A percentile compares a stretch with the other conserved stretches of the same genome.
phyloP scores from a whole-genome alignment of 78 protist genomes.

The Dictyostelium capitatum region DNA sequence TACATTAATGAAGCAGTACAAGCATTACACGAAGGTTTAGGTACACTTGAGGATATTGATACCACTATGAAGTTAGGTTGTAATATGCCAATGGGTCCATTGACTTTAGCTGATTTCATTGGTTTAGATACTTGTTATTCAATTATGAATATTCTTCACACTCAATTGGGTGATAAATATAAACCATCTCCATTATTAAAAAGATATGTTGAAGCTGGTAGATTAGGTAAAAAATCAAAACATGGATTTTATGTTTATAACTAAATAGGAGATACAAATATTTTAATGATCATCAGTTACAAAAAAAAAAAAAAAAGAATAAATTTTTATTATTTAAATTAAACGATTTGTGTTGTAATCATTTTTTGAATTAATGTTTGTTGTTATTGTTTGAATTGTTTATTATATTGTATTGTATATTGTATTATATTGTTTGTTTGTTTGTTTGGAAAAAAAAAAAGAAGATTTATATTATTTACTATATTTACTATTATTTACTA shows the following conservation, averaged over 20 bases:
- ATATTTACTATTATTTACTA: too few relatives aligned
- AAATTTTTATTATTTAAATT: too few relatives aligned
- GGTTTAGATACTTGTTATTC: conserved; percentile 94
- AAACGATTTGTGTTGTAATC: background rate
- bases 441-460: background rate
- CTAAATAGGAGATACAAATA: too few relatives aligned
- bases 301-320: too few relatives aligned
- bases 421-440: background rate
- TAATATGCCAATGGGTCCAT: conserved; percentile 92
- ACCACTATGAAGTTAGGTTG: conserved; percentile 91
- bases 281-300: too few relatives aligned
- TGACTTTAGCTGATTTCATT: conserved; percentile 93
- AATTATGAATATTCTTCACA: conserved; percentile 83
- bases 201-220: conserved; percentile 93
- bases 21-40: conserved; percentile 86
- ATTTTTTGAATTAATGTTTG: background rate
- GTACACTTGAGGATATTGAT: conserved; percentile 89
- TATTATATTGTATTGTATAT: background rate
- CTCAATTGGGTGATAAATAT: conserved; percentile 92
- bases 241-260: conserved; percentile 87
- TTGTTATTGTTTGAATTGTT: background rate
- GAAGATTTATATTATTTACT: background rate
- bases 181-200: conserved; percentile 89
- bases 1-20: conserved; percentile 93
- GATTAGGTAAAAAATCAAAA: conserved; percentile 88